A percentile compares a stretch with the other conserved stretches of the same genome.
These are phyloP conservation scores for Talaromyces liani DNA, from an alignment of 495 filamentous ascomycete genomes.

Conservation along the genomic window DNA sequence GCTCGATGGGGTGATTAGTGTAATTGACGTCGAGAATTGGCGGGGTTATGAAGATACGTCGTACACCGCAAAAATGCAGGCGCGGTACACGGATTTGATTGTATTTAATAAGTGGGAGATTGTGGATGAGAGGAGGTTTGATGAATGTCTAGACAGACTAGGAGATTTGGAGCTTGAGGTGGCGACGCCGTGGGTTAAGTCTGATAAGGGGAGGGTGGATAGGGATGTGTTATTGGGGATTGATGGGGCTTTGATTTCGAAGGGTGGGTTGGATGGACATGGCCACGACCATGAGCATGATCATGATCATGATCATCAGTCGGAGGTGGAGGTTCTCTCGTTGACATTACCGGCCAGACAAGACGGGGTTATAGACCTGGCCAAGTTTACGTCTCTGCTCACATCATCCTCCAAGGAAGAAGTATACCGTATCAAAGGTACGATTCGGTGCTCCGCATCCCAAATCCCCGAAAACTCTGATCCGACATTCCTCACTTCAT, in stretches of 20 bases:
- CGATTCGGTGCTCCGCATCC: slow-evolving; percentile 51
- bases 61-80: slow-evolving; percentile 81
- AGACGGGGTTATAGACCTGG: slow-evolving; percentile 45
- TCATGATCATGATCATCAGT: slow-evolving; percentile 51
- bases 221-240: slow-evolving; percentile 77
- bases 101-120: slow-evolving; percentile 95
- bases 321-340: slow-evolving; percentile 85
- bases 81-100: slow-evolving; percentile 84
- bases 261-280: slow-evolving; percentile 23
- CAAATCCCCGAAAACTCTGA: slow-evolving; percentile 50
- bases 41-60: slow-evolving; percentile 86
- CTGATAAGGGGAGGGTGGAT: slow-evolving; percentile 64
- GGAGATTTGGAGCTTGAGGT: slow-evolving; percentile 78
- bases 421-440: slow-evolving; percentile 90
- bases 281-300: slow-evolving; percentile 13
- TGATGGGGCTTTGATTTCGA: slow-evolving; percentile 68
- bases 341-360: slow-evolving; percentile 38
- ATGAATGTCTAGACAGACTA: slow-evolving; percentile 75
- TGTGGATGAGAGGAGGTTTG: slow-evolving; percentile 62
- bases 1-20: slow-evolving; percentile 84
- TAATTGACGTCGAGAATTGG: slow-evolving; percentile 98
- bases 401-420: slow-evolving; percentile 74
- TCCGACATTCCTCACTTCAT: slow-evolving; percentile 2
- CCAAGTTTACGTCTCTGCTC: slow-evolving; percentile 60
- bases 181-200: slow-evolving; percentile 67